Conservation (phyloP, 352 stramenopile species). For the Phytopythium helicoides region DNA sequence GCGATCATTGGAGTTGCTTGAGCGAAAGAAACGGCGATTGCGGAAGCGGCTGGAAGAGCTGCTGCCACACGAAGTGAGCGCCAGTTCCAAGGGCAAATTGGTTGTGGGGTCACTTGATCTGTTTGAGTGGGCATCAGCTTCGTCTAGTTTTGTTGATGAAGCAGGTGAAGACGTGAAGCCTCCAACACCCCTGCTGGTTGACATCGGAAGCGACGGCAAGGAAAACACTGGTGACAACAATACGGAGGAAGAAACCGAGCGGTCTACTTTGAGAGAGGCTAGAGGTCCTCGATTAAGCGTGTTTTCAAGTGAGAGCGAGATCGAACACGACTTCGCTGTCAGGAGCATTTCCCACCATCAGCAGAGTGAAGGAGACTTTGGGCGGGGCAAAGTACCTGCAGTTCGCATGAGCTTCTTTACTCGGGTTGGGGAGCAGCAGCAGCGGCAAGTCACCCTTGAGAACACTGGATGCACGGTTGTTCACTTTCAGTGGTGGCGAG, state of each 20-base stretch:
- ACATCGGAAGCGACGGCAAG: not conserved
- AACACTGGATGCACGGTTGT: conserved; percentile 55
- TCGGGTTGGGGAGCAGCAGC: conserved; percentile 34
- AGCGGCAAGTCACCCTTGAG: conserved; percentile 30
- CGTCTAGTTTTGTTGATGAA: not conserved
- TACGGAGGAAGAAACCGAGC: not conserved
- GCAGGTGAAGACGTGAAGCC: conserved; percentile 5
- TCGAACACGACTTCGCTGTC: conserved; percentile 3
- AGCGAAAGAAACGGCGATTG: conserved; percentile 58
- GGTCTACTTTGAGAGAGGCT: not conserved
- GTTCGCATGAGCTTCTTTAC: conserved; percentile 48
- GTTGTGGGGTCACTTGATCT: conserved; percentile 57
- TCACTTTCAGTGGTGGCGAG: conserved; percentile 59
- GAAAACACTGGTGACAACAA: conserved; percentile 12
- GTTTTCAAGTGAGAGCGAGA: conserved; percentile 5
- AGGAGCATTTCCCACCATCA: not conserved
- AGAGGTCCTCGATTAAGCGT: conserved; percentile 9
- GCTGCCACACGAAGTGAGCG: conserved; percentile 61
- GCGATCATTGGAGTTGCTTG: conserved; percentile 46
- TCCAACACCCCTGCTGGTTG: not conserved
- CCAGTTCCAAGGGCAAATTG: conserved; percentile 43
- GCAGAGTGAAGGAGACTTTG: not conserved
- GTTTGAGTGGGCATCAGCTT: conserved; percentile 61
- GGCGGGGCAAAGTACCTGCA: conserved; percentile 1
- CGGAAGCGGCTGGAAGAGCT: conserved; percentile 67